Evolutionary conservation across 1,284 basidiomycete species (phyloP), one percentile per base, ranked within the genome.

Genomic region (Anthracocystis panici-leucophaei): DNA sequence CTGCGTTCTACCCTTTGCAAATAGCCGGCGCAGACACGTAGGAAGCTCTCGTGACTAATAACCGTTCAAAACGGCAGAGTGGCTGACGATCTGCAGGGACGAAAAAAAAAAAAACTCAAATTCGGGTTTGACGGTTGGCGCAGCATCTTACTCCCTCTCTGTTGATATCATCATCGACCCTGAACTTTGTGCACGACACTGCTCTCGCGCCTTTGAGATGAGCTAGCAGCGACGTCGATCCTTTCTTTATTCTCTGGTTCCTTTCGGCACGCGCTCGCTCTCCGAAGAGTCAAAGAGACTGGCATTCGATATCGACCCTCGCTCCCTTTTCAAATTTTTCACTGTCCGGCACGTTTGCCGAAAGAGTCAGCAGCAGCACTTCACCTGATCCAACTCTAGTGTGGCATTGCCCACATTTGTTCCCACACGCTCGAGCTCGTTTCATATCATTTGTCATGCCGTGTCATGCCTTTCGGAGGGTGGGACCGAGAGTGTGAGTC

Each of bases 61-160:
- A 38, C 68, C 68, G 68, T 31, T 16, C 27, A 27, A 27, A 27
- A 18, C 23, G 8, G 12, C 33, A 4, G 8, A 20, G 35, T 42
- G 42, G 8, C 41, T 49, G 48, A 49, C 45, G 23, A 52, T 52
- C 49, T 59, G 40, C 49, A 51, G 33, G 45, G 35, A 20, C 57
- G 58, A 57, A 66, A 55, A 14, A 45, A 45, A 31, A 42, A 16
- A 23, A 40, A 21, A 21, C n/a, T n/a, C 41, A 42, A 41, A 48
- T 29, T 48, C 46, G 46, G 46, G 46, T 48, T 48, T 48, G 46
- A 48, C 46, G 46, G 46, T 48, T 48, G 46, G 46, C 23, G 11
- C 20, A 21, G 42, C 12, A 27, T 10, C 25, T 12, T 46, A 21
- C 14, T 48, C 16, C 16, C 16, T 45, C 42, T 14, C 21, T 12